A percentile compares a stretch with the other conserved stretches of the same genome.
These are phyloP conservation scores for Rehmannia glutinosa DNA, from an alignment of 257 asterid genomes.

Conservation along the genomic window DNA sequence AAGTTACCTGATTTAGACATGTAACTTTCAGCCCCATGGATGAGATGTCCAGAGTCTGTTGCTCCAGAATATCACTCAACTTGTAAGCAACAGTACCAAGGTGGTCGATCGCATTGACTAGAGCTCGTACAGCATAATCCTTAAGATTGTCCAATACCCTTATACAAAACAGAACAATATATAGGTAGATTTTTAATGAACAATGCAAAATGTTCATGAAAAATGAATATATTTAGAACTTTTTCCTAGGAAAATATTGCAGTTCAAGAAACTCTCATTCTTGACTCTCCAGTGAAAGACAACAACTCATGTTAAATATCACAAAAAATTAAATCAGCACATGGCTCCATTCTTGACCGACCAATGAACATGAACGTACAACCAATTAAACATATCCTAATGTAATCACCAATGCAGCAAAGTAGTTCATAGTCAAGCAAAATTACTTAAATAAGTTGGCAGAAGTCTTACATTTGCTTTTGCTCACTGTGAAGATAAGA, in stretches of 20 bases:
- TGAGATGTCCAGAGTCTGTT: constrained; percentile 66
- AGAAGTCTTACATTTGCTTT: constrained; percentile 72
- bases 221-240: background rate
- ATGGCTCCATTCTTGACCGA: background rate
- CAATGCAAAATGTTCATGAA: background rate
- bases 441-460: background rate
- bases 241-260: background rate
- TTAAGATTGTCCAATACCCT: constrained; percentile 94
- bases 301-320: background rate
- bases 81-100: constrained; percentile 97
- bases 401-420: background rate
- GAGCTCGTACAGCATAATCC: constrained; percentile 86
- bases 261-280: constrained; percentile 2
- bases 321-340: no score
- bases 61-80: constrained; percentile 80
- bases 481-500: constrained; percentile 81
- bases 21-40: constrained; percentile 65
- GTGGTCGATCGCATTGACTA: constrained; percentile 96
- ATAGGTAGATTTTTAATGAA: background rate
- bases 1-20: constrained; percentile 68
- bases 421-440: background rate
- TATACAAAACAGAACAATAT: constrained; percentile 7
- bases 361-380: background rate
- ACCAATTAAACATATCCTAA: background rate
- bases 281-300: constrained; percentile 1